Percentiles rank a stretch among this genome's conserved stretches.
These are phyloP conservation scores for Trichoderma citrinoviride DNA, from an alignment of 2,329 filamentous ascomycete genomes.

Conservation along the genomic window DNA sequence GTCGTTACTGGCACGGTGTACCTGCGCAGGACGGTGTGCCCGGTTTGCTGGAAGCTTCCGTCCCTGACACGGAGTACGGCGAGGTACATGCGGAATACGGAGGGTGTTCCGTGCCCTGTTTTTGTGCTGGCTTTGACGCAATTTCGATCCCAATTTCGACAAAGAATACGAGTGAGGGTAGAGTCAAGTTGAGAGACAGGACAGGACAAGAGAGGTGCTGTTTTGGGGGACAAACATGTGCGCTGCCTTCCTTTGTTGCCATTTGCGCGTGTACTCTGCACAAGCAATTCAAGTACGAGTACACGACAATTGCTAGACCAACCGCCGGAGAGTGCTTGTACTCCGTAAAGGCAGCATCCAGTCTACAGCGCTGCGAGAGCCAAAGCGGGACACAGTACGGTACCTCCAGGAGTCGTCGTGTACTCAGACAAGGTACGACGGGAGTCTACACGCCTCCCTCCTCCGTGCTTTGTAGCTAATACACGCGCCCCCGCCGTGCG, in stretches of 20 bases:
- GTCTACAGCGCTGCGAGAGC: too few relatives aligned
- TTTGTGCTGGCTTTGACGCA: background rate
- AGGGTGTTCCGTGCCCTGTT: slow-evolving; percentile 9
- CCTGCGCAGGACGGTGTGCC: too few relatives aligned
- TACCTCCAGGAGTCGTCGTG: background rate
- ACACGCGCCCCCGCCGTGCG: slow-evolving; percentile 22
- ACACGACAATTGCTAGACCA: too few relatives aligned
- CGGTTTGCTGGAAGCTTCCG: background rate
- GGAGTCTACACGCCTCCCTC: background rate
- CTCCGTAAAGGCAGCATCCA: too few relatives aligned
- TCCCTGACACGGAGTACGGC: background rate
- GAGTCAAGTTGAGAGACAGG: too few relatives aligned
- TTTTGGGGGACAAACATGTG: too few relatives aligned
- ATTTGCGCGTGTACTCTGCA: background rate
- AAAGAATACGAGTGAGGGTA: background rate
- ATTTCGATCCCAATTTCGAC: background rate
- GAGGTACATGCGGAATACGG: slow-evolving; percentile 8
- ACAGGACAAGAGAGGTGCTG: background rate
- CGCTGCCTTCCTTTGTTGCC: background rate
- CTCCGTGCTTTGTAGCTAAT: slow-evolving; percentile 11
- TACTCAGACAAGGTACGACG: slow-evolving; percentile 8
- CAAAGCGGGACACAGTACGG: too few relatives aligned
- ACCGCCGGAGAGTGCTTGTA: too few relatives aligned
- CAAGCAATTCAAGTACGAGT: too few relatives aligned
- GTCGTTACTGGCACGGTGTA: background rate